phyloP scores from a whole-genome alignment of 352 stramenopile genomes.

The Phytophthora idaei region DNA sequence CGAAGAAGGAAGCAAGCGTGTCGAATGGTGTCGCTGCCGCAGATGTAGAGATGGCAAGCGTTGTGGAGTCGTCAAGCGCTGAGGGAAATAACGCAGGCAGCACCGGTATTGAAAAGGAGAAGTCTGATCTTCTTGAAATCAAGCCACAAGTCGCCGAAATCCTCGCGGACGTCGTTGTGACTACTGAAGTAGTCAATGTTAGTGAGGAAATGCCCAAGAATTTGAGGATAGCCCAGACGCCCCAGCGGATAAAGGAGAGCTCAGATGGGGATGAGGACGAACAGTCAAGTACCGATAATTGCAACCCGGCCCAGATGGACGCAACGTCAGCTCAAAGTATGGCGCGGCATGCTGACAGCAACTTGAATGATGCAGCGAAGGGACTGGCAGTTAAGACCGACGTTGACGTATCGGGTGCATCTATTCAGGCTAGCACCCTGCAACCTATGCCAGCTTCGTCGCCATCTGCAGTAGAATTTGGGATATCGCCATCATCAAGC shows the following conservation, averaged over 20 bases:
- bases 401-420: background rate
- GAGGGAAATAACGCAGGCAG: background rate
- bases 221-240: background rate
- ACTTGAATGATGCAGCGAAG: background rate
- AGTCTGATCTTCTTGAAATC: background rate
- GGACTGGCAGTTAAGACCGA: background rate
- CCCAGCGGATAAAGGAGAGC: conserved; percentile 18
- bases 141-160: conserved; percentile 16
- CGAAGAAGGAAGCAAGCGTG: background rate
- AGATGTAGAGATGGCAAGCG: conserved; percentile 4
- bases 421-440: background rate
- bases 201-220: background rate
- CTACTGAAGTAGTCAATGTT: conserved; percentile 10
- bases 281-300: background rate
- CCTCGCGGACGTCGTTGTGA: conserved; percentile 13
- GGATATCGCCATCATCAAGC: conserved; percentile 9
- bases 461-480: conserved; percentile 2
- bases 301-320: background rate
- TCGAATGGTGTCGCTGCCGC: conserved; percentile 1
- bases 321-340: conserved; percentile 2
- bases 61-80: background rate
- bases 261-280: conserved; percentile 4
- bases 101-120: background rate
- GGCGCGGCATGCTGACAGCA: background rate
- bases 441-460: conserved; percentile 10